Evolutionary conservation across 2,329 filamentous ascomycete species (phyloP).

Genomic region (Scedosporium aurantiacum): DNA sequence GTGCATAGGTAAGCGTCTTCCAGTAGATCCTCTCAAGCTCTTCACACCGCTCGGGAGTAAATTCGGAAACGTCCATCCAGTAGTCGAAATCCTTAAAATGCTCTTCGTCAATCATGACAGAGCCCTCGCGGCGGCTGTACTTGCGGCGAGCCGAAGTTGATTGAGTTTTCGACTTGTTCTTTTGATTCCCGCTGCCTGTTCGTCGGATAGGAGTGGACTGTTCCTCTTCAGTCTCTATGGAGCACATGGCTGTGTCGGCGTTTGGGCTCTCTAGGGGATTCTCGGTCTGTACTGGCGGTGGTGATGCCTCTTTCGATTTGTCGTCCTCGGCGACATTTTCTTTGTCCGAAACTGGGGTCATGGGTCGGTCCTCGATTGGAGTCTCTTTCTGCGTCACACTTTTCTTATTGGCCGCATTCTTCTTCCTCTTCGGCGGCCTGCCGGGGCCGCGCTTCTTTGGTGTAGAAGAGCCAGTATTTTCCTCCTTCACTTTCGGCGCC

Average conservation of each 20-base stretch:
- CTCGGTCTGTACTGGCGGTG: background rate
- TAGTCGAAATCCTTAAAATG: conserved; percentile 90
- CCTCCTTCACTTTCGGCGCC: conserved; percentile 7
- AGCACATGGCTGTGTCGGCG: conserved; percentile 29
- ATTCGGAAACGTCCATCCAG: conserved; percentile 76
- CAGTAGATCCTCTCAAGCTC: conserved; percentile 93
- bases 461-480: background rate
- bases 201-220: conserved; percentile 24
- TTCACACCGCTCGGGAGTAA: conserved; percentile 80
- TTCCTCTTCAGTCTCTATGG: conserved; percentile 30
- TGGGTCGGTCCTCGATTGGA: conserved; percentile 36
- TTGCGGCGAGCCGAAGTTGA: conserved; percentile 81
- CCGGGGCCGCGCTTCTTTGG: conserved; percentile 29
- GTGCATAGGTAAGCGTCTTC: conserved; percentile 93
- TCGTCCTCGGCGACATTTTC: conserved; percentile 16
- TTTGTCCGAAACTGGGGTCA: conserved; percentile 48
- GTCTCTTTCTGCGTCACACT: conserved; percentile 24
- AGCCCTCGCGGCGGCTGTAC: conserved; percentile 68
- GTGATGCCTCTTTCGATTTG: background rate
- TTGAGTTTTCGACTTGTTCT: conserved; percentile 46
- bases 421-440: conserved; percentile 25
- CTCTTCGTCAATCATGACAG: conserved; percentile 74
- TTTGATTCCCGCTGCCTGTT: conserved; percentile 36
- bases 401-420: conserved; percentile 19
- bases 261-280: conserved; percentile 24